Base-by-base conservation (phyloP, 345 rosid genomes). In the Erucastrum elatum region DNA sequence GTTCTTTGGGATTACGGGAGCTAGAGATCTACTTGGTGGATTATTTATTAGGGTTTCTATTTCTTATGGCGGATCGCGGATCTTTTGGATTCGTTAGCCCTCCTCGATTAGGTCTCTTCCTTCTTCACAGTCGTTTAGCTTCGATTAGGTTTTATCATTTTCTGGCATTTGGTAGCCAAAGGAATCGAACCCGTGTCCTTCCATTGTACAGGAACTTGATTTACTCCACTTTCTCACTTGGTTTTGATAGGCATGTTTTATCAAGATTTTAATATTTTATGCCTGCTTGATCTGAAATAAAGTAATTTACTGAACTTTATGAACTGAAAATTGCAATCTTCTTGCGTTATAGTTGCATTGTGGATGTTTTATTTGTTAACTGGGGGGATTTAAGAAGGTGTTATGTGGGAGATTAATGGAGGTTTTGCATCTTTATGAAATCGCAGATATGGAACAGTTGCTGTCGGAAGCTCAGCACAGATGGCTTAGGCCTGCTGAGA, bases 401-500 rank as follows among this genome's bases (percentile, higher is more conserved):
- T 65, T 65, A 8, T 46, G 2, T 53, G 16, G 4, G 33, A 13
- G 75, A 78, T 44, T 75, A 17, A 68, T 60, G 1, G 2, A 11
- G 8, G 21, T 31, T 56, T 72, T 55, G 5, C 13, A n/a, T 21
- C 8, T 55, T 4, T 53, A 39, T 12, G 65, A 16, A 56, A 37
- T 65, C 31, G 80, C 73, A 85, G 87, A 85, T 81, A 85, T 85
- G 81, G 80, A 78, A 26, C 87, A 83, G 68, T 68, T 85, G 81
- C 64, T 85, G 9, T 35, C 81, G 33, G 95, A 90, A 87, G 98
- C 98, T 4, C 97, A 88, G 69, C 88, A 89, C 72, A 86, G 98
- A 77, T 94, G 98, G 98, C 77, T 94, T 78, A 88, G 96, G 44
- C 98, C 98, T 80, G 88, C 95, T 69, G 97, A 94, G 87, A 94